Base-by-base conservation (phyloP, 257 asterid species). In the Nemophila menziesii region DNA sequence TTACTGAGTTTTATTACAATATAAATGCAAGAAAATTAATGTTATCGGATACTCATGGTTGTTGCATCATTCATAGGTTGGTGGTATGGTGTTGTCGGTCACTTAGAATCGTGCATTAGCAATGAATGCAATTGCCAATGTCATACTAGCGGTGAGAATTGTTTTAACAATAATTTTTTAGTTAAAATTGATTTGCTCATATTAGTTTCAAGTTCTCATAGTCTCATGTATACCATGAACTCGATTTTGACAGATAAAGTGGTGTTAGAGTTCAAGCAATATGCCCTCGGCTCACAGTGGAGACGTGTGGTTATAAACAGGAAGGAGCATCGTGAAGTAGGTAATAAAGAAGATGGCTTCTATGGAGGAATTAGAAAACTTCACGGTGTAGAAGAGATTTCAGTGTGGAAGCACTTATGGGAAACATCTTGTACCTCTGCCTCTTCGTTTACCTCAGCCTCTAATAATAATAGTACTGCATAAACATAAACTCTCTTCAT, bases 81-180 rank as follows among this genome's bases (percentile, higher is more conserved):
- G 98, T 90, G 98, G 98, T 90, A 81, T 71, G 98, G 98, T 56
- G 92, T 79, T 49, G 93, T 81, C 66, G 96, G 93, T 15, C 98
- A 90, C 66, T 60, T 70, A 49, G 92, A 81, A 46, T 69, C 78
- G 13, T 90, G 98, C 74, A 38, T 10, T 52, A n/a, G n/a, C n/a
- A 64, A 60, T 51, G 49, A 74, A 56, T 60, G 54, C 60, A 54
- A 27, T 59, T 90, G 98, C 78, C 63, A 38, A 8, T 90, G 98
- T 66, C 85, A 72, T 47, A 24, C 48, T 22, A 67, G 45, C 58
- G 98, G 96, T 89, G 45, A 43, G 67, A 54, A 24, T 2, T 14
- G 44, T 2, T 6, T 17, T n/a, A 26, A 26, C 33, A 26, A 4
- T 10, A 26, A 26, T 36, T n/a, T 15, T 36, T 36, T 36, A 3